A percentile compares a stretch with the other conserved stretches of the same genome.
phyloP scores from a whole-genome alignment of 352 stramenopile genomes.

The Pythium folliculosum region DNA sequence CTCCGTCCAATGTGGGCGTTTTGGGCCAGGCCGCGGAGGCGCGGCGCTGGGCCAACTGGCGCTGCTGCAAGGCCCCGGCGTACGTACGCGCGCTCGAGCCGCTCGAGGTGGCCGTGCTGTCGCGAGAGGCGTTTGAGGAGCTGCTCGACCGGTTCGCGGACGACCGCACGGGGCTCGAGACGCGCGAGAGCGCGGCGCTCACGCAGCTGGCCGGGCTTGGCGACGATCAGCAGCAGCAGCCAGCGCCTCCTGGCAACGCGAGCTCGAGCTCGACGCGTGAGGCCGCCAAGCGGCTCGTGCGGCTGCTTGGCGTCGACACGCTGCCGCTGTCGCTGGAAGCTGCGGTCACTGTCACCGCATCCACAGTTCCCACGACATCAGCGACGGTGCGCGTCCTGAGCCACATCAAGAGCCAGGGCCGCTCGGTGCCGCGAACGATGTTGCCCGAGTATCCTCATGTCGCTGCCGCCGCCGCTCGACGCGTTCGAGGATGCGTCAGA shows the following conservation, averaged over 20 bases:
- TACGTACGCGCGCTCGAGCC: slow-evolving; percentile 28
- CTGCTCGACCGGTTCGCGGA: slow-evolving; percentile 27
- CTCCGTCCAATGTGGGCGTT: background rate
- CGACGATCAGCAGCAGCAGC: no score
- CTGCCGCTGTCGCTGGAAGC: slow-evolving; percentile 10
- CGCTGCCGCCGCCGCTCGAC: background rate
- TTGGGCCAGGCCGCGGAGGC: slow-evolving; percentile 3
- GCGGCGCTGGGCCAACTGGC: slow-evolving; percentile 27
- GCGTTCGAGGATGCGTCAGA: background rate
- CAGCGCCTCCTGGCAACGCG: background rate
- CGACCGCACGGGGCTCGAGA: slow-evolving; percentile 29
- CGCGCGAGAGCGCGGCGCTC: slow-evolving; percentile 28
- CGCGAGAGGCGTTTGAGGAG: slow-evolving; percentile 16
- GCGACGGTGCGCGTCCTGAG: background rate
- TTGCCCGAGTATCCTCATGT: background rate
- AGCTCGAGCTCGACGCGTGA: background rate
- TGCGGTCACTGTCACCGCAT: no score
- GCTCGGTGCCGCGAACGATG: background rate
- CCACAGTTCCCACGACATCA: no score
- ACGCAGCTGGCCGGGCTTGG: slow-evolving; percentile 11
- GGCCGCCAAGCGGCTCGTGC: slow-evolving; percentile 16
- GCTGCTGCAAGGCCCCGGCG: slow-evolving; percentile 21
- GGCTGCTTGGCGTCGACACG: slow-evolving; percentile 1
- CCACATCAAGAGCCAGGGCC: background rate
- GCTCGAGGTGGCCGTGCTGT: slow-evolving; percentile 32